Percentiles rank a stretch among this genome's conserved stretches.
Conservation (phyloP, 495 filamentous ascomycete species). For the Aspergillus saccharolyticus region DNA sequence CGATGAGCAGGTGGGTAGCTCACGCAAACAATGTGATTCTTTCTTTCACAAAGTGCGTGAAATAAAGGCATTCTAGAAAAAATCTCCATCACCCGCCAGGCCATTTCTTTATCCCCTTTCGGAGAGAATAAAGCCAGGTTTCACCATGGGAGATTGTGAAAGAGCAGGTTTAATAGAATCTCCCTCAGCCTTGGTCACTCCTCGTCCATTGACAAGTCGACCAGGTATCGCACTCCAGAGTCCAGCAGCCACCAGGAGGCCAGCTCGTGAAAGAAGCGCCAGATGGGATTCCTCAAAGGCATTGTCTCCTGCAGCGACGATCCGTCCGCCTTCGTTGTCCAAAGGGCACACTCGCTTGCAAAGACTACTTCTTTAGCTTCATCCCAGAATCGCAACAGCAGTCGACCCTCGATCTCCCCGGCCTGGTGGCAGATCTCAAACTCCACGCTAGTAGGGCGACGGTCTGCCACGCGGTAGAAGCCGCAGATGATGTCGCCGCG, state of each 20-base stretch:
- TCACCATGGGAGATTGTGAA: background rate
- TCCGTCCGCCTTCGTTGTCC: constrained; percentile 21
- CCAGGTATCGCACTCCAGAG: constrained; percentile 33
- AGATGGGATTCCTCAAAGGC: constrained; percentile 27
- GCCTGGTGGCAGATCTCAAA: constrained; percentile 26
- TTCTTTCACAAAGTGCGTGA: background rate
- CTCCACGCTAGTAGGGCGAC: constrained; percentile 26
- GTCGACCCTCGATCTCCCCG: constrained; percentile 18
- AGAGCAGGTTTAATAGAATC: background rate
- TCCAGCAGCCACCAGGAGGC: constrained; percentile 39
- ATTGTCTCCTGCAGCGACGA: constrained; percentile 10
- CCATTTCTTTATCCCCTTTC: background rate
- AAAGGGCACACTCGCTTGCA: constrained; percentile 34
- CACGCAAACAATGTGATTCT: background rate
- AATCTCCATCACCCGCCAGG: background rate
- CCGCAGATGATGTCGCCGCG: constrained; percentile 34
- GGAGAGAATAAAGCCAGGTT: background rate
- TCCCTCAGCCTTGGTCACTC: background rate
- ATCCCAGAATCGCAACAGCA: constrained; percentile 25
- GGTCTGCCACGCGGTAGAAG: constrained; percentile 25
- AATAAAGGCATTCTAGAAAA: background rate
- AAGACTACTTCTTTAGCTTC: constrained; percentile 22
- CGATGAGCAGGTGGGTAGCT: too few species aligned
- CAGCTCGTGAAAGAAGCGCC: constrained; percentile 33
- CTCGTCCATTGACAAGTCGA: constrained; percentile 14